A percentile compares a stretch with the other conserved stretches of the same genome.
Evolutionary conservation across 140 eudicot species (phyloP).

Genomic region (Anethum foeniculum): DNA sequence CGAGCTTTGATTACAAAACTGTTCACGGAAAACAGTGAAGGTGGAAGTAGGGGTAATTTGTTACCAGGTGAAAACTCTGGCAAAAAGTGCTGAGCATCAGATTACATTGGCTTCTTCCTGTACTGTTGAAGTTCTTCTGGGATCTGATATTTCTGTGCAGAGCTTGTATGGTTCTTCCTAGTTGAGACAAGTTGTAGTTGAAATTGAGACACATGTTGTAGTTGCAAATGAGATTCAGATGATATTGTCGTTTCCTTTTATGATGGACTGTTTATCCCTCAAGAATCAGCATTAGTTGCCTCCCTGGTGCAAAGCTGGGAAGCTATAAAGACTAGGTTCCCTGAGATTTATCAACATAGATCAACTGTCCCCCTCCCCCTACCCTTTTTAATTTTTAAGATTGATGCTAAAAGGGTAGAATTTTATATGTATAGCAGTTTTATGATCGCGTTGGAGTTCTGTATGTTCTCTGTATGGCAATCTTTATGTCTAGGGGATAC

Average conservation of each 20-base stretch:
- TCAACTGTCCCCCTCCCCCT: neutral
- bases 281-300: neutral
- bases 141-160: neutral
- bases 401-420: neutral
- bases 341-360: neutral
- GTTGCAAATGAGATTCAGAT: neutral
- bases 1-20: slow-evolving; percentile 29
- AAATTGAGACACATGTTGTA: neutral
- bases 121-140: neutral
- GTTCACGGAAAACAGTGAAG: slow-evolving; percentile 33
- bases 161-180: neutral
- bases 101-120: neutral
- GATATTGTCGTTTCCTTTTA: neutral
- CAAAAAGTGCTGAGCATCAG: neutral
- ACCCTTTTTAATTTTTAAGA: too few species aligned
- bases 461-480: neutral
- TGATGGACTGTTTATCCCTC: neutral
- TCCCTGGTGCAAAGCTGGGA: neutral
- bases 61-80: neutral
- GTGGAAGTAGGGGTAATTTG: slow-evolving; percentile 9
- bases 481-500: neutral
- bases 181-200: neutral
- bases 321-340: neutral
- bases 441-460: neutral
- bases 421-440: neutral